Conservation (phyloP, 1,284 basidiomycete species). For the Apiotrichum sp. region DNA sequence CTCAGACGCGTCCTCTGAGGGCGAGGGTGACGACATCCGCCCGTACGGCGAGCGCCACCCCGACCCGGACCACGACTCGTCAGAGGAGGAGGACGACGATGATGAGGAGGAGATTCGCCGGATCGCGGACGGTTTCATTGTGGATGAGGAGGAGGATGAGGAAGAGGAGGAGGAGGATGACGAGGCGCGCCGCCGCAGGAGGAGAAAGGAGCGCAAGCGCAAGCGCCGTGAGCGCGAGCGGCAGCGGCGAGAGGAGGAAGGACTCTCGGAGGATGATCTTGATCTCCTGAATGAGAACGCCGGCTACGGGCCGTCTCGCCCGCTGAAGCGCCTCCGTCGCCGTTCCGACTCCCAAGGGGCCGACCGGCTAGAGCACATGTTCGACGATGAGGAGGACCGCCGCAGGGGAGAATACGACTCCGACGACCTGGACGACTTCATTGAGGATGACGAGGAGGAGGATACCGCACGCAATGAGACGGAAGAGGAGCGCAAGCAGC, state of each 20-base stretch:
- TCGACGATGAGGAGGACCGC: slow-evolving; percentile 40
- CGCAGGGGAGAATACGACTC: slow-evolving; percentile 45
- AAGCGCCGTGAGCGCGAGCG: slow-evolving; percentile 32
- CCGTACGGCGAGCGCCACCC: slow-evolving; percentile 38
- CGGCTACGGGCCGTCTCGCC: slow-evolving; percentile 50
- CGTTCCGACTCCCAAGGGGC: slow-evolving; percentile 48
- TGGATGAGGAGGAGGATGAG: slow-evolving; percentile 45
- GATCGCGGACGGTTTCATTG: slow-evolving; percentile 47
- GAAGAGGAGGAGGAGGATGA: slow-evolving; percentile 34
- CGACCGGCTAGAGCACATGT: slow-evolving; percentile 40
- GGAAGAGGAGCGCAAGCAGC: slow-evolving; percentile 63
- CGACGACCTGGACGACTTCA: slow-evolving; percentile 70
- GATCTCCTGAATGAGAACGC: slow-evolving; percentile 94
- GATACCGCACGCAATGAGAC: slow-evolving; percentile 58
- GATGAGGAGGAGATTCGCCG: slow-evolving; percentile 43
- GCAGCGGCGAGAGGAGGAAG: slow-evolving; percentile 15
- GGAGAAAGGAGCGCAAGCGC: slow-evolving; percentile 31
- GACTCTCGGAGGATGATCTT: slow-evolving; percentile 63
- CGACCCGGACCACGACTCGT: slow-evolving; percentile 38
- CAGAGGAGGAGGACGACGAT: slow-evolving; percentile 47
- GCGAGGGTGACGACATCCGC: slow-evolving; percentile 45
- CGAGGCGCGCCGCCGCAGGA: slow-evolving; percentile 25
- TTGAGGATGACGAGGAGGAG: slow-evolving; percentile 71
- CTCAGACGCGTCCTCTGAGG: slow-evolving; percentile 39
- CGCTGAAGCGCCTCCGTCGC: slow-evolving; percentile 35